Evolutionary conservation across 192 early-diverging fungal genomes (phyloP).

Genomic region (Jimgerdemannia flammicorona): DNA sequence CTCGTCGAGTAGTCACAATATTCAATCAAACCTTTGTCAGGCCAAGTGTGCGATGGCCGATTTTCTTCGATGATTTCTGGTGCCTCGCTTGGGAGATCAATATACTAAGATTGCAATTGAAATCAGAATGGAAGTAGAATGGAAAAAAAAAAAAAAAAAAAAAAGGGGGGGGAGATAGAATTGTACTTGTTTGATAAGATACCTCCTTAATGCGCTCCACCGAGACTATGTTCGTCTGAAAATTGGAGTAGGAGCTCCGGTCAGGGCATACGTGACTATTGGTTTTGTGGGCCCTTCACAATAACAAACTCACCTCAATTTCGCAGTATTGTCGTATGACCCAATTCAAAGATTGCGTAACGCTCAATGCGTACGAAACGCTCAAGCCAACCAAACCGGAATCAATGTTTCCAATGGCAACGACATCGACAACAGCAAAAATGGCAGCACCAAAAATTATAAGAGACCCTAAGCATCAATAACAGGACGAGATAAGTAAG

Average conservation of each 20-base stretch:
- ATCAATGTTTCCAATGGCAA: slow-evolving; percentile 53
- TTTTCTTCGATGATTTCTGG: slow-evolving; percentile 55
- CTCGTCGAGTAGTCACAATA: slow-evolving; percentile 76
- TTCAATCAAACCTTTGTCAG: slow-evolving; percentile 65
- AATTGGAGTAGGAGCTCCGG: too few relatives aligned
- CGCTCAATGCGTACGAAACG: slow-evolving; percentile 64
- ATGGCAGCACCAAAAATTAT: slow-evolving; percentile 79
- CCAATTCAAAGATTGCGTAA: slow-evolving; percentile 87
- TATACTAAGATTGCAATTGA: slow-evolving; percentile 37
- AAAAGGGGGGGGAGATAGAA: too few relatives aligned
- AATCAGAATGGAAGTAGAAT: too few relatives aligned
- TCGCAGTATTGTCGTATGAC: slow-evolving; percentile 84
- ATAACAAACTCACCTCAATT: slow-evolving; percentile 55
- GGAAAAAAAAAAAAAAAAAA: too few relatives aligned
- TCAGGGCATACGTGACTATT: too few relatives aligned
- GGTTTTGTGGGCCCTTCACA: too few relatives aligned
- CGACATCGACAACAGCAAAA: slow-evolving; percentile 61
- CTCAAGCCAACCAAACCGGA: slow-evolving; percentile 65
- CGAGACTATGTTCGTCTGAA: slow-evolving; percentile 51
- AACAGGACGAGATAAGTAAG: too few relatives aligned
- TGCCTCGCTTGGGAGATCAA: slow-evolving; percentile 75
- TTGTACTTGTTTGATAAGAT: too few relatives aligned
- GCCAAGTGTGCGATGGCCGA: slow-evolving; percentile 66
- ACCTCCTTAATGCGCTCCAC: slow-evolving; percentile 75
- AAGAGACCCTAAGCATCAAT: slow-evolving; percentile 44